Percentiles rank a stretch among this genome's conserved stretches.
Conservation (phyloP, 768 basidiomycete genomes). For the Termitomyces sp. region DNA sequence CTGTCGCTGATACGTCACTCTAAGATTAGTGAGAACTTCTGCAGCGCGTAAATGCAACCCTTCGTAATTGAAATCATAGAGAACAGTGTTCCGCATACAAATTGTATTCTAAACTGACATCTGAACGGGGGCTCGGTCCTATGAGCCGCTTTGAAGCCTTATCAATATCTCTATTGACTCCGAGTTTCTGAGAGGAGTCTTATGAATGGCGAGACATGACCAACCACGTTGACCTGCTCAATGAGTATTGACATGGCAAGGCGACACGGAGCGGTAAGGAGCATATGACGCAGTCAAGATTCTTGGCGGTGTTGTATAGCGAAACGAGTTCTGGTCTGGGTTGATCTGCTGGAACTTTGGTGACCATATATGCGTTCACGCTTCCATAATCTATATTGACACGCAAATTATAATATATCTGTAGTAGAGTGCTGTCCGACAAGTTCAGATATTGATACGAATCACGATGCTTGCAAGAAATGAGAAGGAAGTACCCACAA, state of each 20-base stretch:
- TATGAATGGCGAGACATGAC: neutral
- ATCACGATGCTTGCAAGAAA: no score
- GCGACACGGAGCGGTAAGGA: neutral
- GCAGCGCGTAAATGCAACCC: neutral
- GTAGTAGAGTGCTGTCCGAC: neutral
- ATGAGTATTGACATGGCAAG: neutral
- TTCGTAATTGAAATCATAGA: neutral
- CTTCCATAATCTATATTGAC: neutral
- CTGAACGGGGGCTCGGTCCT: neutral
- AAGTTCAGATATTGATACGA: neutral
- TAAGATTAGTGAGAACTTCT: neutral
- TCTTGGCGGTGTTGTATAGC: neutral
- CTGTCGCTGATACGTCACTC: neutral
- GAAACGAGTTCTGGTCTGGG: neutral
- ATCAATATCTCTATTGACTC: no score
- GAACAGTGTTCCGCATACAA: neutral
- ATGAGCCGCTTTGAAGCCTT: neutral
- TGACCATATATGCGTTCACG: neutral
- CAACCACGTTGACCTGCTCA: neutral
- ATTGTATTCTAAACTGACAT: neutral
- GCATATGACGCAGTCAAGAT: neutral
- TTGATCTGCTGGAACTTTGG: neutral
- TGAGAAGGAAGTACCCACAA: neutral
- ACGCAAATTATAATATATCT: neutral
- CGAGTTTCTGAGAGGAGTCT: no score